phyloP scores from a whole-genome alignment of 495 filamentous ascomycete genomes.

The Neurospora sublineolata region DNA sequence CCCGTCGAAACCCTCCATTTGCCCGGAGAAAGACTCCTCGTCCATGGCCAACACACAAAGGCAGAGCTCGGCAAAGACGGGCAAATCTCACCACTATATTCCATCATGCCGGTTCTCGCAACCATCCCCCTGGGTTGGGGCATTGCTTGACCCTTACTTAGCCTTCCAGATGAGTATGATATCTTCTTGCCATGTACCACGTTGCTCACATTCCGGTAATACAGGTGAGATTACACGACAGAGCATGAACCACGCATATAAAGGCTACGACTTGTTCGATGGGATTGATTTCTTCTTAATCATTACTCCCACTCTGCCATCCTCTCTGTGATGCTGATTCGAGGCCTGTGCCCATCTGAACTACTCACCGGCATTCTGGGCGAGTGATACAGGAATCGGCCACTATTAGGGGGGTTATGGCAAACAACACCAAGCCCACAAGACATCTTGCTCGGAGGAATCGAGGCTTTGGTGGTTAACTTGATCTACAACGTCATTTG shows the following conservation, averaged over 20 bases:
- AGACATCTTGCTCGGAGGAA: background rate
- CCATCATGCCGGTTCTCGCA: background rate
- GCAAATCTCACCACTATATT: background rate
- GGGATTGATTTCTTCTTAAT: background rate
- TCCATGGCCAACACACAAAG: background rate
- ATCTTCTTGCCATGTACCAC: background rate
- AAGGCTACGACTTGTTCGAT: background rate
- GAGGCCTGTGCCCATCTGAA: background rate
- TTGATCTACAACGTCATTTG: background rate
- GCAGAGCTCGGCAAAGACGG: background rate
- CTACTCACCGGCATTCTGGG: background rate
- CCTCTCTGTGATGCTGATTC: background rate
- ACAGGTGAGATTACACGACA: constrained; percentile 10
- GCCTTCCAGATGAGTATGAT: background rate
- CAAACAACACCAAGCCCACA: background rate
- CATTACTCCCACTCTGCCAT: background rate
- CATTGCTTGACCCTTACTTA: background rate
- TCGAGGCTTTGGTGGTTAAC: background rate
- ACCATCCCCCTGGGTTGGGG: background rate
- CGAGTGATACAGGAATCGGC: background rate
- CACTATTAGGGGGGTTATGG: background rate
- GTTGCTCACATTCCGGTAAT: background rate
- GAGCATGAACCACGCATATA: constrained; percentile 3
- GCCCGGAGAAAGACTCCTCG: background rate
- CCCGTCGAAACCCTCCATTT: background rate